Conservation (phyloP, 2,329 filamentous ascomycete species). For the Magnaporthales sp. region DNA sequence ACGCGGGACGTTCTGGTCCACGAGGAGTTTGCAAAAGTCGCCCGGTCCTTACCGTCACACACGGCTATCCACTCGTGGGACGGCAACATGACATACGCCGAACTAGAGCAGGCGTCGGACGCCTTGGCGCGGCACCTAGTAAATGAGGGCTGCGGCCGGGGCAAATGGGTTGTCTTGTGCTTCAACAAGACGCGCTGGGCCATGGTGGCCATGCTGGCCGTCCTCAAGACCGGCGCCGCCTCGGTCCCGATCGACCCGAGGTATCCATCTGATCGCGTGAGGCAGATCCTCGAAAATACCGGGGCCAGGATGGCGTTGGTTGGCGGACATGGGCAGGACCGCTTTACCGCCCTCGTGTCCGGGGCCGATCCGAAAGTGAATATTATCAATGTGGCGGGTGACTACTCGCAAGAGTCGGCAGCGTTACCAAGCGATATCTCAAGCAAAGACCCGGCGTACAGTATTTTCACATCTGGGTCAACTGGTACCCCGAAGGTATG, state of each 20-base stretch:
- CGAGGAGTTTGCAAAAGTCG: not conserved
- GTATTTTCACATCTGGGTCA: not conserved
- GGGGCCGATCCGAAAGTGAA: not conserved
- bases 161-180: constrained; percentile 11
- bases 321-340: not conserved
- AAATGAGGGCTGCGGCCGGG: constrained; percentile 10
- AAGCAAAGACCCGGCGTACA: not conserved
- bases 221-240: not conserved
- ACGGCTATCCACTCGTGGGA: constrained; percentile 20
- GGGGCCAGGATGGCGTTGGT: not conserved
- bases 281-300: not conserved
- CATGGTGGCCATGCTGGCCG: not conserved
- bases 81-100: constrained; percentile 19
- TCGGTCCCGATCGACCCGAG: not conserved
- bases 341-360: not conserved
- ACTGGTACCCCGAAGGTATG: not conserved
- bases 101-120: constrained; percentile 29
- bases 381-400: not conserved
- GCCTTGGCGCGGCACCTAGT: not conserved
- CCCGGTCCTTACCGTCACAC: constrained; percentile 13
- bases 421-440: not conserved
- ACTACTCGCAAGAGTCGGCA: not conserved
- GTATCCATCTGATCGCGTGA: not conserved
- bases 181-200: constrained; percentile 14
- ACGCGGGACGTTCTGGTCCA: not conserved